These are phyloP conservation scores for Tetraselmis chui DNA, from an alignment of 139 green algal species.

Conservation along the genomic window DNA sequence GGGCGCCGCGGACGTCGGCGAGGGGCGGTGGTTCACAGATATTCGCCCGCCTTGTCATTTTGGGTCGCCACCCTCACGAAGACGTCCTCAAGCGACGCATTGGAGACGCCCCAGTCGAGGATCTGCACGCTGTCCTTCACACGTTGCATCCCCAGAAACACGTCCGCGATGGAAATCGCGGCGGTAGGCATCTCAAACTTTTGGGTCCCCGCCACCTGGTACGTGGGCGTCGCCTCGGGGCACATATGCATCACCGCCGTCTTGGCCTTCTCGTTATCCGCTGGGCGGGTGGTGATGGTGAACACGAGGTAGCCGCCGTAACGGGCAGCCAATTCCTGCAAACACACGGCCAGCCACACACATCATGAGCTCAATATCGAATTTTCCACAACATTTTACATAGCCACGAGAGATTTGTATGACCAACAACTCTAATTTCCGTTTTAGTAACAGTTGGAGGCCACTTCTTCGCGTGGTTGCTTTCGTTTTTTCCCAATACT, in stretches of 20 bases:
- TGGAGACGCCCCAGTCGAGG: conserved; percentile 80
- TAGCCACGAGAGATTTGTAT: too few species aligned
- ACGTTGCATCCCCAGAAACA: conserved; percentile 58
- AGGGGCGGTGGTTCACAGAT: too few species aligned
- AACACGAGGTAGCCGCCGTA: conserved; percentile 47
- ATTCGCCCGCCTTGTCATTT: background rate
- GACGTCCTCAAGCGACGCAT: conserved; percentile 88
- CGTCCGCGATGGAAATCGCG: conserved; percentile 38
- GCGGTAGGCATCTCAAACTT: conserved; percentile 57
- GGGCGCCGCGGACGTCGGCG: too few species aligned
- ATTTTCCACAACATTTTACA: too few species aligned
- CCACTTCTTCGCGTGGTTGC: too few species aligned
- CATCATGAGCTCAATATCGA: too few species aligned
- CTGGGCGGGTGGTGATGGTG: conserved; percentile 59
- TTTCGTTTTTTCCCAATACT: too few species aligned
- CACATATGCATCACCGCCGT: conserved; percentile 41
- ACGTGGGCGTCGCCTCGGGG: conserved; percentile 55
- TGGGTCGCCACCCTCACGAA: conserved; percentile 39
- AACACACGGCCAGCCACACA: too few species aligned
- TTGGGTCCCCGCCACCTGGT: conserved; percentile 46
- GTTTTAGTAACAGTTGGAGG: too few species aligned
- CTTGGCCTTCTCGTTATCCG: conserved; percentile 36
- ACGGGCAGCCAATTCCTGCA: conserved; percentile 29
- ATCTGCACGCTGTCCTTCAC: conserved; percentile 40
- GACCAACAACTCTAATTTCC: too few species aligned